Percentiles rank a stretch among this genome's conserved stretches.
phyloP scores from a whole-genome alignment of 179 eudicot species.

The Camellia oleifera region DNA sequence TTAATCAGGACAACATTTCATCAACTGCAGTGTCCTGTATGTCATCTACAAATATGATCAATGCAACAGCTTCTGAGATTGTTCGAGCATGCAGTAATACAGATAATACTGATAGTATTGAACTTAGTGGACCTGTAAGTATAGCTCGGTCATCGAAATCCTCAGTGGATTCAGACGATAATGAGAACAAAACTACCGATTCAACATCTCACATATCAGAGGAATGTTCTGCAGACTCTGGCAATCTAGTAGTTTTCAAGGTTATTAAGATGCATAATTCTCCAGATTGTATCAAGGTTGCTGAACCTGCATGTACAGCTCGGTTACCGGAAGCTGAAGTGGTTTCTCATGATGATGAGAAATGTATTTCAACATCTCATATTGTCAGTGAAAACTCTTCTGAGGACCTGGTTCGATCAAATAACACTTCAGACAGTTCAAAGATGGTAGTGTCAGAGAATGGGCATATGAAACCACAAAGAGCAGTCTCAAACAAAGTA shows the following conservation, averaged over 20 bases:
- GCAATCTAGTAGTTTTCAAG: neutral
- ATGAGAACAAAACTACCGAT: neutral
- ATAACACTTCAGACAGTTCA: neutral
- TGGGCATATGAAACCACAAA: neutral
- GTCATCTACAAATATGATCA: constrained; percentile 2
- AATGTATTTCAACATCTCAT: neutral
- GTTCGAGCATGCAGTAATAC: neutral
- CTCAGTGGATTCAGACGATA: neutral
- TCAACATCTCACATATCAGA: neutral
- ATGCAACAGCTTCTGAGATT: constrained; percentile 4
- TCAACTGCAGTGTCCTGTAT: neutral
- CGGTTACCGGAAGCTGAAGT: neutral
- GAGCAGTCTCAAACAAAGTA: neutral
- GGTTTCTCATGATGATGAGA: neutral
- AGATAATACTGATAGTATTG: neutral
- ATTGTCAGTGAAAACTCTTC: neutral
- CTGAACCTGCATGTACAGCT: neutral
- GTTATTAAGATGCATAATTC: neutral
- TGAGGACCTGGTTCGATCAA: neutral
- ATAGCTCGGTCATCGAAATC: neutral
- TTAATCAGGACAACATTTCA: neutral
- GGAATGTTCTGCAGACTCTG: neutral
- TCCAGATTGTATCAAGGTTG: neutral
- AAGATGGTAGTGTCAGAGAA: neutral
- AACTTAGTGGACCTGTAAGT: neutral